Percentiles rank a stretch among this genome's conserved stretches.
These are phyloP conservation scores for Secale cereale DNA, from an alignment of 176 grass and related monocot genomes.

Conservation along the genomic window DNA sequence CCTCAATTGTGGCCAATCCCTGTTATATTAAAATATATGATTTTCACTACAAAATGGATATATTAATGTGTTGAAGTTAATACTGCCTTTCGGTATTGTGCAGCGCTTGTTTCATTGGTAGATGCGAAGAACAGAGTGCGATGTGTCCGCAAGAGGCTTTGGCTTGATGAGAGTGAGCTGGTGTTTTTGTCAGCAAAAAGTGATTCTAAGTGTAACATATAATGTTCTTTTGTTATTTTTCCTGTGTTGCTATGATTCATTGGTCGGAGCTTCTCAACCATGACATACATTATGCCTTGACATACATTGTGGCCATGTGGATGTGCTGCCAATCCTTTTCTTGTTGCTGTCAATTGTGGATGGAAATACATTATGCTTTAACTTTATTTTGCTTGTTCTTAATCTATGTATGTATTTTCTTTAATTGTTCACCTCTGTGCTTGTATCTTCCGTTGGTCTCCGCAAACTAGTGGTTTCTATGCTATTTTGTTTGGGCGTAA, in stretches of 20 bases:
- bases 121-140: not conserved
- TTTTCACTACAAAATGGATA: not conserved
- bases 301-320: not conserved
- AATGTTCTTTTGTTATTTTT: slow-evolving; percentile 23
- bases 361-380: not conserved
- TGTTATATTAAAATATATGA: not conserved
- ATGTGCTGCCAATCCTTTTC: not conserved
- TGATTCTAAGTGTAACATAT: slow-evolving; percentile 27
- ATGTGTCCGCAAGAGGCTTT: slow-evolving; percentile 2
- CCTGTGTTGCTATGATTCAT: slow-evolving; percentile 17
- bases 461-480: no score
- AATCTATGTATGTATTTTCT: no score
- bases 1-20: not conserved
- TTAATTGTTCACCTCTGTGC: no score
- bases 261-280: slow-evolving; percentile 29
- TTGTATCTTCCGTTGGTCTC: no score
- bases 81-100: slow-evolving; percentile 14
- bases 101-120: slow-evolving; percentile 70
- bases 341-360: slow-evolving; percentile 4
- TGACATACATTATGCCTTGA: slow-evolving; percentile 18
- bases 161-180: slow-evolving; percentile 31
- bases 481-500: no score
- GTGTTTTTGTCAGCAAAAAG: slow-evolving; percentile 20
- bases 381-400: no score
- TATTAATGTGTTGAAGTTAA: not conserved